Conservation (phyloP, 768 basidiomycete species). For the Boletellus emodensis region DNA sequence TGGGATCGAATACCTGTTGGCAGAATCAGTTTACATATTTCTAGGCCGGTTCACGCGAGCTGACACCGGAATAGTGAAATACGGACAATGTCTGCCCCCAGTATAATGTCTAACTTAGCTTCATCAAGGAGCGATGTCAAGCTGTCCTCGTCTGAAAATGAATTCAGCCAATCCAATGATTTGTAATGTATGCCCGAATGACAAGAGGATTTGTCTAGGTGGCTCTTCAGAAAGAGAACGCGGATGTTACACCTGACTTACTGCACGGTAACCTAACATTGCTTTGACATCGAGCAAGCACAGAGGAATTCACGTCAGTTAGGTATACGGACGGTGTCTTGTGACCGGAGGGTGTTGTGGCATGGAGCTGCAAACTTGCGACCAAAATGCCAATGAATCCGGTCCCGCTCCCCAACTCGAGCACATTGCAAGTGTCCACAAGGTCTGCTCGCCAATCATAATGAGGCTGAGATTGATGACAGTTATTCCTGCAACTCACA, state of each 20-base stretch:
- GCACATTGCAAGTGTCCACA: slow-evolving; percentile 39
- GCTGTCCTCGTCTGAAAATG: slow-evolving; percentile 35
- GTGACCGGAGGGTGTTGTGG: not conserved
- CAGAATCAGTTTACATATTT: not conserved
- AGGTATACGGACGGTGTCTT: slow-evolving; percentile 38
- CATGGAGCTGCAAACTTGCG: slow-evolving; percentile 48
- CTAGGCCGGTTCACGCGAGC: not conserved
- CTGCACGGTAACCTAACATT: slow-evolving; percentile 68
- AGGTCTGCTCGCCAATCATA: not conserved
- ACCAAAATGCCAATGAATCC: slow-evolving; percentile 72
- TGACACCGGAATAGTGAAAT: not conserved
- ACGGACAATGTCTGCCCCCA: slow-evolving; percentile 69
- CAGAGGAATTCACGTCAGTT: slow-evolving; percentile 63
- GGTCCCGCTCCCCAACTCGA: slow-evolving; percentile 73
- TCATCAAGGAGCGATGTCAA: slow-evolving; percentile 32
- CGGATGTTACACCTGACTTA: slow-evolving; percentile 33
- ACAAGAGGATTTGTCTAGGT: slow-evolving; percentile 50
- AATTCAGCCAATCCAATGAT: slow-evolving; percentile 65
- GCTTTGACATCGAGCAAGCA: slow-evolving; percentile 54
- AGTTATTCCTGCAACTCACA: slow-evolving; percentile 35
- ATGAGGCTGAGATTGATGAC: not conserved
- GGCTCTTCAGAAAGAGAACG: not conserved
- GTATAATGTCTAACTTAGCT: slow-evolving; percentile 50
- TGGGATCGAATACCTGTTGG: slow-evolving; percentile 63
- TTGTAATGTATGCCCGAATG: slow-evolving; percentile 45